These are phyloP conservation scores for Yamadazyma ubonensis DNA, from an alignment of 805 yeast genomes.

Conservation along the genomic window DNA sequence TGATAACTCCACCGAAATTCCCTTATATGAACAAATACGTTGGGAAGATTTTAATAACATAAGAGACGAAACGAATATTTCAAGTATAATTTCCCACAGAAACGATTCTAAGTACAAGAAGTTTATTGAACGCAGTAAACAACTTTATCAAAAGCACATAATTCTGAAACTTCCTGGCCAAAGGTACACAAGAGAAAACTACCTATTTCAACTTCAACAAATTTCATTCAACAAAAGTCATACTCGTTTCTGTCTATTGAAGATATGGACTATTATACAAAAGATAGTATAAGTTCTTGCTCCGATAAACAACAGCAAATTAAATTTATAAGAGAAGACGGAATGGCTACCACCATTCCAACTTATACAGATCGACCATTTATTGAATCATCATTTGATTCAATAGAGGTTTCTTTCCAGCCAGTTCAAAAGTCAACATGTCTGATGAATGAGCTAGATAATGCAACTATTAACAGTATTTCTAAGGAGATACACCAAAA, in stretches of 20 bases:
- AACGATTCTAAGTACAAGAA: constrained; percentile 1
- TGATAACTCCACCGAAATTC: not conserved
- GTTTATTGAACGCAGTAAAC: constrained; percentile 11
- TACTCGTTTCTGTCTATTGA: constrained; percentile 8
- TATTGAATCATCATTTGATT: constrained; percentile 10
- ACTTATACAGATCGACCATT: not conserved
- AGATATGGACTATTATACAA: constrained; percentile 7
- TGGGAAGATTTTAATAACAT: not conserved
- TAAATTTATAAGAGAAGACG: not conserved
- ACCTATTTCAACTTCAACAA: not conserved
- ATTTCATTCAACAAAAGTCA: not conserved
- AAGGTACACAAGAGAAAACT: not conserved
- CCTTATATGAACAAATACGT: not conserved
- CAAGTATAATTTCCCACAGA: not conserved
- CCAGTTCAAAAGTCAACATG: not conserved
- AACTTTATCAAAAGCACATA: constrained; percentile 9
- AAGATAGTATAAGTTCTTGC: not conserved
- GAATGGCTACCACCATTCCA: constrained; percentile 8
- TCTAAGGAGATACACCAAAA: constrained; percentile 2
- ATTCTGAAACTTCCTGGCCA: constrained; percentile 10
- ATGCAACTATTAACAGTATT: constrained; percentile 9
- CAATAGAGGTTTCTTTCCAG: constrained; percentile 7
- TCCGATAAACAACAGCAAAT: not conserved
- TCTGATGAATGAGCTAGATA: constrained; percentile 5
- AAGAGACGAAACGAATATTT: not conserved